Conservation (phyloP, 495 filamentous ascomycete species). For the Lepidopterella palustris region DNA sequence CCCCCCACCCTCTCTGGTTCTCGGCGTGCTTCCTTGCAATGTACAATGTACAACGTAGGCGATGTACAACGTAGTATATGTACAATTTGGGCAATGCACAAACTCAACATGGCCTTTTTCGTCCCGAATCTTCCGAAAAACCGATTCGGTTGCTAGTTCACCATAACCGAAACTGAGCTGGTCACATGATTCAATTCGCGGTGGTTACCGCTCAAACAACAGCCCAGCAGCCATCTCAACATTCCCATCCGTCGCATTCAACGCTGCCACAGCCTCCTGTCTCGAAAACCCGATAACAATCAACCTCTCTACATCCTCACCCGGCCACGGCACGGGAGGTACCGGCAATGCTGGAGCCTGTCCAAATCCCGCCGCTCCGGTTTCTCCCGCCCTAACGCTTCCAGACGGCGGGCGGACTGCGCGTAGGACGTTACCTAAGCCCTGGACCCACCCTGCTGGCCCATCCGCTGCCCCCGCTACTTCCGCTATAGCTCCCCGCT, state of each 20-base stretch:
- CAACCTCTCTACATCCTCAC: conserved; percentile 62
- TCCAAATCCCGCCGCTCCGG: too few relatives aligned
- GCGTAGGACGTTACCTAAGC: conserved; percentile 10
- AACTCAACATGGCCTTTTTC: too few relatives aligned
- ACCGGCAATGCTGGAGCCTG: conserved; percentile 17
- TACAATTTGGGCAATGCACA: too few relatives aligned
- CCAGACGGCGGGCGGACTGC: conserved; percentile 7
- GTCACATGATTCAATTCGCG: too few relatives aligned
- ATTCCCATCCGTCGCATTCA: conserved; percentile 78
- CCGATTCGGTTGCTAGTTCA: too few relatives aligned
- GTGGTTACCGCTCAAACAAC: conserved; percentile 55
- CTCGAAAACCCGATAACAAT: conserved; percentile 72
- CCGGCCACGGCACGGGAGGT: conserved; percentile 44
- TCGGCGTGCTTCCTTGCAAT: too few relatives aligned
- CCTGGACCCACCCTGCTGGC: conserved; percentile 17
- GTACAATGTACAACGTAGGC: too few relatives aligned
- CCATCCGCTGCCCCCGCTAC: conserved; percentile 8
- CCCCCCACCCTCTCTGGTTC: too few relatives aligned
- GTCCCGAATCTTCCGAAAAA: too few relatives aligned
- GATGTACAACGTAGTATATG: too few relatives aligned
- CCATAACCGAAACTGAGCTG: too few relatives aligned
- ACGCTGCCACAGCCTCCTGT: conserved; percentile 68
- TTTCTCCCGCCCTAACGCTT: too few relatives aligned
- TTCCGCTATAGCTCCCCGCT: conserved; percentile 22
- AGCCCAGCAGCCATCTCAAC: conserved; percentile 81